Evolutionary conservation across 208 protist genomes (phyloP).

Genomic region (Leishmania tarentolae): DNA sequence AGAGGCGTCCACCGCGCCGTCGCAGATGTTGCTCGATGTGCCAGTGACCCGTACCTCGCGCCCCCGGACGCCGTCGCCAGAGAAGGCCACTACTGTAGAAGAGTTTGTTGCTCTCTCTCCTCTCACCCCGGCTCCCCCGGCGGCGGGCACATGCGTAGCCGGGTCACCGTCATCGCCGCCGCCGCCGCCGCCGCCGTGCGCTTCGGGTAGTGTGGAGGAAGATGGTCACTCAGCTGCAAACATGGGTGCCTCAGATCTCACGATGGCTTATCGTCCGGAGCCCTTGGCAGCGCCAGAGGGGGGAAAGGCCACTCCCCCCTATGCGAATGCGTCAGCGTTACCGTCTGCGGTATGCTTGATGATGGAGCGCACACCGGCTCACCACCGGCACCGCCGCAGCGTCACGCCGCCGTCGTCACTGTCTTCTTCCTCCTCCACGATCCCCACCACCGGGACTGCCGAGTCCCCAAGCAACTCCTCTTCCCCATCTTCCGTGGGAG

Average conservation of each 20-base stretch:
- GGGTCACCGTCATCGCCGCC: background rate
- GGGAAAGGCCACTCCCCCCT: background rate
- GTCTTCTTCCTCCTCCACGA: background rate
- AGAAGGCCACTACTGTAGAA: background rate
- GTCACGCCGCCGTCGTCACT: background rate
- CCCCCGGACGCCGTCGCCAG: background rate
- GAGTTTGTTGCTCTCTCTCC: slow-evolving; percentile 19
- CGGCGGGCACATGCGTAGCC: background rate
- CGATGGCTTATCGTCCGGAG: background rate
- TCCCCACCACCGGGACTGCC: background rate
- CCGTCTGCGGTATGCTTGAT: background rate
- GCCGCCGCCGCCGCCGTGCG: background rate
- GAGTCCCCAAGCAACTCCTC: slow-evolving; percentile 15
- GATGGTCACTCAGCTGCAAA: background rate
- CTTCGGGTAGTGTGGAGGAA: background rate
- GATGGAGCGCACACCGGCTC: slow-evolving; percentile 1
- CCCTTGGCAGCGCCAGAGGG: background rate
- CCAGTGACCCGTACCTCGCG: background rate
- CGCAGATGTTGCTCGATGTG: background rate
- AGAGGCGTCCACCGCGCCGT: background rate
- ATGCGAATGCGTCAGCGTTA: background rate
- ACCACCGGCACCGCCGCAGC: background rate
- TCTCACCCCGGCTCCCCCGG: slow-evolving; percentile 11
- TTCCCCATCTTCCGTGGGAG: slow-evolving; percentile 10
- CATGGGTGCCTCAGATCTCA: background rate